Evolutionary conservation across 257 asterid genomes (phyloP), one percentile per base, ranked within the genome.

Genomic region (Solanum peruvianum): DNA sequence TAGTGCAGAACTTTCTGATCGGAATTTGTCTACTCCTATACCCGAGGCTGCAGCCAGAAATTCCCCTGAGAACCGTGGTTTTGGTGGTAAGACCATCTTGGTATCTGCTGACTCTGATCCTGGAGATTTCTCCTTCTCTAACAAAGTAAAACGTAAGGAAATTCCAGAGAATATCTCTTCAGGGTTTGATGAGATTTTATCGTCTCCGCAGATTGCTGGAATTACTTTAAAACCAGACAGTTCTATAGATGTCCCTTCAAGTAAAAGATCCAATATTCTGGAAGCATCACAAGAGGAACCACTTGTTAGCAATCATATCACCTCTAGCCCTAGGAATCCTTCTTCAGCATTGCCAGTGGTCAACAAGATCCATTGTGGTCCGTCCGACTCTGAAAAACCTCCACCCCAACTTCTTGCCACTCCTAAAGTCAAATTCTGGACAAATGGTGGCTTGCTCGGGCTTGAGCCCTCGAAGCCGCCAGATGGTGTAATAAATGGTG

Each of bases 391-490:
- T 87, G 89, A 85, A 78, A 91, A 90, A 86, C 91, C 91, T 89
- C 92, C 86, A 8, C 91, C 95, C 72, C 96, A 90, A 89, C 92
- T 89, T 88, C 88, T 96, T 78, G 90, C 87, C 85, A 89, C 83
- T 82, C 67, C 89, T 87, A 80, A 98, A 83, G 92, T 90, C 86
- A 90, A 92, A 72, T 93, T 96, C 90, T 97, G 99, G 99, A 97
- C 99, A 82, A 97, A 97, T 88, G 99, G 99, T 90, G 92, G 98
- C 87, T 91, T 97, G 92, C 95, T 97, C 18, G 99, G 99, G 83
- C 98, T 97, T 71, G 94, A 93, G 93, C 99, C 99, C 23, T 96
- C 99, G 87, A 97, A 97, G 90, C 99, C 99, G 41, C 99, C 98
- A 6, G 99, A 93, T 90, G 91, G 94, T 87, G 76, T 85, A 64